Evolutionary conservation across 495 filamentous ascomycete species (phyloP).

Genomic region (Aspergillus heteromorphus): DNA sequence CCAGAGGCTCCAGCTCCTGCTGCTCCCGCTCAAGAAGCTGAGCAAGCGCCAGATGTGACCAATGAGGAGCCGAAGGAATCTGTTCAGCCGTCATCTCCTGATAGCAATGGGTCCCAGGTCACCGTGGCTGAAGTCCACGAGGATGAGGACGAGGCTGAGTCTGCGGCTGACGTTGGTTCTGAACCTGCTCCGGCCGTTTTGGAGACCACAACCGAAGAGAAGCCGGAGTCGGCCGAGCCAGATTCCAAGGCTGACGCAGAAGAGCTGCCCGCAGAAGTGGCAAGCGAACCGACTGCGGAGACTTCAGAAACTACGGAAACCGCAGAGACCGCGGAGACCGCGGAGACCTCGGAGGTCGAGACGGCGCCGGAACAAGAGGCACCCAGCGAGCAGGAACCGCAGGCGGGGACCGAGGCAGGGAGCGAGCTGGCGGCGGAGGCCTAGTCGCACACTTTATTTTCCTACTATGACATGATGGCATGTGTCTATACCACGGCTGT

Average conservation of each 20-base stretch:
- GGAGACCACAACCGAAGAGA: background rate
- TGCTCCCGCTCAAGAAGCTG: background rate
- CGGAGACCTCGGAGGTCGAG: background rate
- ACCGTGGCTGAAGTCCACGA: slow-evolving; percentile 20
- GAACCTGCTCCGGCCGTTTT: background rate
- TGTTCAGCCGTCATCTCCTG: slow-evolving; percentile 9
- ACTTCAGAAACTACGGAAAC: slow-evolving; percentile 1
- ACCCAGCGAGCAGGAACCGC: slow-evolving; percentile 10
- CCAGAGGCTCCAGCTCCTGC: background rate
- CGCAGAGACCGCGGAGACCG: background rate
- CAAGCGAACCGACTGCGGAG: background rate
- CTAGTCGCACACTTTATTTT: slow-evolving; percentile 6
- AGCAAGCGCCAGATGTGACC: background rate
- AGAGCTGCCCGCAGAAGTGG: slow-evolving; percentile 1
- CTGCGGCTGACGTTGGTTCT: background rate
- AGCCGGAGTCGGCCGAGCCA: slow-evolving; percentile 1
- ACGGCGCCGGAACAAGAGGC: slow-evolving; percentile 5
- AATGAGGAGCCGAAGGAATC: background rate
- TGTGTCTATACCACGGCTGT: slow-evolving; percentile 17
- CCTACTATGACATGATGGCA: slow-evolving; percentile 7
- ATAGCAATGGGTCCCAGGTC: slow-evolving; percentile 13
- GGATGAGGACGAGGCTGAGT: slow-evolving; percentile 4
- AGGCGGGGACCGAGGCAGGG: slow-evolving; percentile 2
- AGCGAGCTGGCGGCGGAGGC: slow-evolving; percentile 11
- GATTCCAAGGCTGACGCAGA: background rate